phyloP scores from a whole-genome alignment of 805 yeast genomes.

The Starmerella bacillaris region DNA sequence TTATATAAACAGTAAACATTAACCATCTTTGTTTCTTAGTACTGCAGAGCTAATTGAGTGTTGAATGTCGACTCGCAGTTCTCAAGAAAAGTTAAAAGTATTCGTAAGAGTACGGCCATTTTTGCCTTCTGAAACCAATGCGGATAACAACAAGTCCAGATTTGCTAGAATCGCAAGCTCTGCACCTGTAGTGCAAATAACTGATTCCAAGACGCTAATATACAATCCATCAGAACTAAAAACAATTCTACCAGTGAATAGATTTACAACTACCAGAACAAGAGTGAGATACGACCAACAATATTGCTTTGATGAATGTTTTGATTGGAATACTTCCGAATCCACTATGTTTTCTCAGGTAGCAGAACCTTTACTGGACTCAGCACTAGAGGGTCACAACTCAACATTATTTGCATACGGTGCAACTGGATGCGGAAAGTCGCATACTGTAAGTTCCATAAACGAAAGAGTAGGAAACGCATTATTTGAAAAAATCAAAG shows the following conservation, averaged over 20 bases:
- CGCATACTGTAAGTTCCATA: slow-evolving; percentile 75
- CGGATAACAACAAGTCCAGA: neutral
- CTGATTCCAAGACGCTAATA: neutral
- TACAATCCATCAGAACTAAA: neutral
- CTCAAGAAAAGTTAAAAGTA: too few relatives aligned
- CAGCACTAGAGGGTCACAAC: slow-evolving; percentile 68
- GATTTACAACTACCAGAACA: slow-evolving; percentile 3
- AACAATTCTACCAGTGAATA: neutral
- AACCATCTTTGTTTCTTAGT: too few relatives aligned
- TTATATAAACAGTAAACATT: too few relatives aligned
- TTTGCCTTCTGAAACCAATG: neutral
- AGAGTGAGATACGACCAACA: slow-evolving; percentile 6
- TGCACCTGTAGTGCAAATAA: neutral
- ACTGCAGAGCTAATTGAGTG: too few relatives aligned
- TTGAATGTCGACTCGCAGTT: too few relatives aligned
- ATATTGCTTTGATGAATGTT: slow-evolving; percentile 65
- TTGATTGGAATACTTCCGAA: slow-evolving; percentile 50
- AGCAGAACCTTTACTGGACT: slow-evolving; percentile 52
- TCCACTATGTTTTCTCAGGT: slow-evolving; percentile 48
- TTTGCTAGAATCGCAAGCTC: too few relatives aligned
- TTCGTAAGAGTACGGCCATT: neutral
- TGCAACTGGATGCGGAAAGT: slow-evolving; percentile 94
- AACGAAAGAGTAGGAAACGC: slow-evolving; percentile 64
- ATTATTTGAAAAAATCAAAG: slow-evolving; percentile 29
- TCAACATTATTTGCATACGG: slow-evolving; percentile 93